These are phyloP conservation scores for Arbutus unedo DNA, from an alignment of 148 eudicot genomes.

Conservation along the genomic window DNA sequence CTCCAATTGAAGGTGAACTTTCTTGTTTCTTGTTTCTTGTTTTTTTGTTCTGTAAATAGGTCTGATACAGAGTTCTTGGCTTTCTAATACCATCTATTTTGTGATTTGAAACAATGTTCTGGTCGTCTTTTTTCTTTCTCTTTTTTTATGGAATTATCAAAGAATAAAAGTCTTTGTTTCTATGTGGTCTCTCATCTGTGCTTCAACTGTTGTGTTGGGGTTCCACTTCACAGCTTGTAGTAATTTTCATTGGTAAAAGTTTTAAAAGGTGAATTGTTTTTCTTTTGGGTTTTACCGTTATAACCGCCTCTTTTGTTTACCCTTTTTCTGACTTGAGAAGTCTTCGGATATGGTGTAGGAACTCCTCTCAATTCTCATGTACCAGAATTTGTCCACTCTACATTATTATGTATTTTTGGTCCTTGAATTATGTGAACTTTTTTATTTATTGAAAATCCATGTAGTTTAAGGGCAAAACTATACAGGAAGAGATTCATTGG, in stretches of 20 bases:
- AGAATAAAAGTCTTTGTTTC: constrained; percentile 10
- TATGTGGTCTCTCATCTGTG: constrained; percentile 7
- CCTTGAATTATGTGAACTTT: too few relatives aligned
- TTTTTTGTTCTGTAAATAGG: constrained; percentile 51
- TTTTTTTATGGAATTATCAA: background rate
- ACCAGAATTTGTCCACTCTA: too few relatives aligned
- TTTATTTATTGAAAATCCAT: too few relatives aligned
- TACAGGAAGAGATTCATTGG: too few relatives aligned
- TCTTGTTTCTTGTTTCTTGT: background rate
- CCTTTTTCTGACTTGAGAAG: background rate
- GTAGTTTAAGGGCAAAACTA: too few relatives aligned
- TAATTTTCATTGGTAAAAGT: background rate
- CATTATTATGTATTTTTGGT: too few relatives aligned
- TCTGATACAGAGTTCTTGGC: constrained; percentile 15
- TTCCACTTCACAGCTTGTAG: background rate
- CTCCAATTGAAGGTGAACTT: background rate
- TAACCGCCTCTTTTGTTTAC: background rate
- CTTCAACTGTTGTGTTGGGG: too few relatives aligned
- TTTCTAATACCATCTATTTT: constrained; percentile 12
- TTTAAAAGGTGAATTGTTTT: background rate
- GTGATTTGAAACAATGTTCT: constrained; percentile 16
- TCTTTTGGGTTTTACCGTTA: background rate
- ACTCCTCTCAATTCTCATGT: too few relatives aligned
- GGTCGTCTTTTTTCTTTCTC: background rate
- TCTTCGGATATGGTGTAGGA: too few relatives aligned